Base-by-base conservation (phyloP, 768 basidiomycete species). In the Tricholoma terreum region DNA sequence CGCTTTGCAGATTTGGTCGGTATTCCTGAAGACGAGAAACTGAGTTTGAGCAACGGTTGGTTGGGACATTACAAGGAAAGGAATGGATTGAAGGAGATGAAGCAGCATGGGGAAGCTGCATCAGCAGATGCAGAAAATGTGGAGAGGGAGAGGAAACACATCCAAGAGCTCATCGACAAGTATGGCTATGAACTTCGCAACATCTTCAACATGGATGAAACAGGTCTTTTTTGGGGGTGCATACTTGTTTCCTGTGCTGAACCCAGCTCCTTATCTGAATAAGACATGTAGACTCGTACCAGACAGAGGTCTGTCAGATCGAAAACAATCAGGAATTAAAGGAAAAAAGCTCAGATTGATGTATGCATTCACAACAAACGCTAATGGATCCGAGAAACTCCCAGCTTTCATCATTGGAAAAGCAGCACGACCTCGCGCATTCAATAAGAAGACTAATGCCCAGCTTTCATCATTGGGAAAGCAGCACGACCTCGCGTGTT, bases 181-280 rank as follows among this genome's bases (percentile, higher is more conserved):
- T n/a, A 52, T 55, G 62, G 64, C 0, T 76, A 73, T 55, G 15
- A 55, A 36, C 51, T 58, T 5, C 46, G 55, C 15, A 71, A 77
- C 55, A 66, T 73, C 15, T 77, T 71, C 38, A 77, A 77, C 57
- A 65, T 69, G 58, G 74, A 77, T 57, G 69, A 73, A 77, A 56
- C 67, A 76, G 64, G 70, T 0, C 59, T 74, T 1, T 76, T 75
- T 56, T 75, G 27, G 24, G 65, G 34, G 14, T 36, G 30, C 50
- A 17, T 49, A 30, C 38, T 15, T 27, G 15, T 34, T 35, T 19
- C 9, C 17, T 43, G 33, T 6, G 34, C 19, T 34, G 56, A 19
- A 52, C 52, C 40, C 58, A 22, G 11, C 11, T 10, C 31, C 15
- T 33, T 33, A 33, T 10, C 31, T 33, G 31, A 33, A 33, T 33